Base-by-base conservation (phyloP, 2,329 filamentous ascomycete species). In the Pseudogymnoascus sp. region DNA sequence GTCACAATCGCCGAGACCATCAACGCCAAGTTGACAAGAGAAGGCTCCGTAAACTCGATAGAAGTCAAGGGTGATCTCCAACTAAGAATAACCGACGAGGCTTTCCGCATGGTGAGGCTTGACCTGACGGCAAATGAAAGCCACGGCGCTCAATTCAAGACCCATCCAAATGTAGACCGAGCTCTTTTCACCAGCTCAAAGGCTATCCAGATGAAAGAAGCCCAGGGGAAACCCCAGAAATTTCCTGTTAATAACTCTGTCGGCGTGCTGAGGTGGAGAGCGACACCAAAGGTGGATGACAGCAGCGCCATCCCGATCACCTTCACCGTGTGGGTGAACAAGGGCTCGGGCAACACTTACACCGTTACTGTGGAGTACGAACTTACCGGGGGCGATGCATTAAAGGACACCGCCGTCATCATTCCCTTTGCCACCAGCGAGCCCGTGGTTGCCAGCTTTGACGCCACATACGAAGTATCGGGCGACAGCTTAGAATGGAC, bases 241-340 rank as follows among this genome's bases (percentile, higher is more conserved):
- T 99, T 99, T 81, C 95, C 95, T 0, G 87, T 92, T 26, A 98
- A 97, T 78, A 96, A 96, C 74, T 87, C 90, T 14, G 93, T 98
- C 63, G 92, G 90, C 63, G 93, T 98, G 43, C 82, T 99, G 74
- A 87, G 93, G 75, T 99, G 95, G 95, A 90, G 92, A 72, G 89
- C 91, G 22, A 86, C 88, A 14, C 89, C 91, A 59, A 92, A 91
- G 77, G 82, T 84, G 2, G 92, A 96, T 68, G 91, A 96, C 70
- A 78, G 89, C 37, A 87, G 86, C 66, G 86, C 93, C 62, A 87
- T 96, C 38, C 95, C 95, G 6, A 95, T 99, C 72, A 95, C 90
- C 38, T 98, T 99, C 76, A 97, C 92, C 2, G 93, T 97, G 38
- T 99, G 95, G 95, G 91, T 96, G 65, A 97, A 96, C 77, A 92